Percentiles rank a stretch among this genome's conserved stretches.
These are phyloP conservation scores for Vigna hirtella DNA, from an alignment of 306 rosid species.

Conservation along the genomic window DNA sequence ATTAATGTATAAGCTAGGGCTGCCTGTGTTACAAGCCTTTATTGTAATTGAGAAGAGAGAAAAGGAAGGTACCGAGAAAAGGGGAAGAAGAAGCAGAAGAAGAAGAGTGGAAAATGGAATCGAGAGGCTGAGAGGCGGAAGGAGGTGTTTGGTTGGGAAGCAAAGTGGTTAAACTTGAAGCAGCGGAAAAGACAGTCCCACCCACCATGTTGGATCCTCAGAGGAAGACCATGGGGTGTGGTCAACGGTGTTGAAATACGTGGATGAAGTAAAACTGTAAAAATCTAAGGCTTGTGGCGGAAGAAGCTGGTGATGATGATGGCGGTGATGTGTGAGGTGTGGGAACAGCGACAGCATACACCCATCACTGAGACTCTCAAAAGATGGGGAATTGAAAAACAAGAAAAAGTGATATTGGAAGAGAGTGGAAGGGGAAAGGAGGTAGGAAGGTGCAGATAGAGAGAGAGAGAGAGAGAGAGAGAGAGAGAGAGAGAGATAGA, in stretches of 20 bases:
- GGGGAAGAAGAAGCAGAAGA: constrained; percentile 58
- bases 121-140: constrained; percentile 54
- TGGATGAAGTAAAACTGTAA: background rate
- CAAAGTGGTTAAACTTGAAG: constrained; percentile 49
- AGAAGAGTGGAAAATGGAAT: constrained; percentile 61
- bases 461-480: background rate
- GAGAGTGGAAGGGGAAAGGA: background rate
- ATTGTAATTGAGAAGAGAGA: too few relatives aligned
- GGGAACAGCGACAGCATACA: constrained; percentile 75
- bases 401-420: too few relatives aligned
- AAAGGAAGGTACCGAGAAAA: constrained; percentile 54
- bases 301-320: constrained; percentile 87
- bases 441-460: background rate
- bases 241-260: background rate
- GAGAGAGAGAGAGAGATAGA: background rate
- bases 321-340: constrained; percentile 78
- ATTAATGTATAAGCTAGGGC: background rate
- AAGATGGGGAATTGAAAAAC: background rate
- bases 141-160: constrained; percentile 55
- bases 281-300: constrained; percentile 68
- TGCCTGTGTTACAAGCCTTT: too few relatives aligned
- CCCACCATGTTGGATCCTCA: constrained; percentile 50
- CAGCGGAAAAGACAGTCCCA: constrained; percentile 47
- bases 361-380: constrained; percentile 60
- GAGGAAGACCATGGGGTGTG: background rate